A percentile compares a stretch with the other conserved stretches of the same genome.
Evolutionary conservation across 805 yeast species (phyloP).

Genomic region (Saturnispora saitoi): DNA sequence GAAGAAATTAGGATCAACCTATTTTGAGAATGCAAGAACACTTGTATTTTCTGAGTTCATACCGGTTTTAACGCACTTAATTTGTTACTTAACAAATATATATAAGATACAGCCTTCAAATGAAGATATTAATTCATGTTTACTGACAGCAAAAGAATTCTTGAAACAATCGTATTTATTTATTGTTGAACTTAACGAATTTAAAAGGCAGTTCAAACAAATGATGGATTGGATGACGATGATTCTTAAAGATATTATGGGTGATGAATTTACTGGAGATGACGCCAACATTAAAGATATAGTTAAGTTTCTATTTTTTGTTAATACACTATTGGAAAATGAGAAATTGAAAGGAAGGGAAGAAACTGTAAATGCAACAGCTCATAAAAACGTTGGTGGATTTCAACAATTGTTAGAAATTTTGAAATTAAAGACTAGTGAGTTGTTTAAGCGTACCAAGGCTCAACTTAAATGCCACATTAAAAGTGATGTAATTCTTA

Average conservation of each 20-base stretch:
- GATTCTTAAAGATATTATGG: conserved; percentile 31
- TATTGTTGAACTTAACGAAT: conserved; percentile 38
- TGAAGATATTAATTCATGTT: not conserved
- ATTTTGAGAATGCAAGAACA: conserved; percentile 44
- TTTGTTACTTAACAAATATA: conserved; percentile 16
- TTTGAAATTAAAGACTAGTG: not conserved
- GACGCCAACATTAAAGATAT: conserved; percentile 22
- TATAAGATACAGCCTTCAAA: not conserved
- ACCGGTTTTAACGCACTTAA: conserved; percentile 47
- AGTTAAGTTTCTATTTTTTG: conserved; percentile 25
- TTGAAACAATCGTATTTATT: conserved; percentile 30
- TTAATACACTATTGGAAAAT: conserved; percentile 10
- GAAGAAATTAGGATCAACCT: conserved; percentile 39
- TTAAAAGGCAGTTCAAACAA: conserved; percentile 37
- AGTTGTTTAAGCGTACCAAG: not conserved
- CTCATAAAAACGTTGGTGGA: not conserved
- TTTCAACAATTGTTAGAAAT: not conserved
- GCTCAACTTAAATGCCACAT: not conserved
- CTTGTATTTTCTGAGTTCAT: conserved; percentile 40
- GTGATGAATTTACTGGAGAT: conserved; percentile 28
- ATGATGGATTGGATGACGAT: conserved; percentile 37
- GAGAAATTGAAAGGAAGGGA: not conserved
- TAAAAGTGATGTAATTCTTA: not conserved
- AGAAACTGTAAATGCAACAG: not conserved
- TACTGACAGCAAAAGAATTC: conserved; percentile 13